Conservation (phyloP, 768 basidiomycete species). For the Boletus reticuloceps region DNA sequence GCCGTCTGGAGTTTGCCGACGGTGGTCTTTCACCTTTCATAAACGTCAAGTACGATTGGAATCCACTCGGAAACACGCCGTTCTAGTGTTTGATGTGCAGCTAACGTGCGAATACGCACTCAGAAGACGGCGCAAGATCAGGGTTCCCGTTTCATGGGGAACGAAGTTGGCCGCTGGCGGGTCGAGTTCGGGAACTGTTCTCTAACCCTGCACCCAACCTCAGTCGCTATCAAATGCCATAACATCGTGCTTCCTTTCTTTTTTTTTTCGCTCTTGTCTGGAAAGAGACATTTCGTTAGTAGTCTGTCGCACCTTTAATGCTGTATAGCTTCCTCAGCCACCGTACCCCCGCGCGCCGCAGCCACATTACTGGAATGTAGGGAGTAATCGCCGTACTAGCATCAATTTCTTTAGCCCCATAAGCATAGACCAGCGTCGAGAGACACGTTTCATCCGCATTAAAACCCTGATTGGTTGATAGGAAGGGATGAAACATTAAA, state of each 20-base stretch:
- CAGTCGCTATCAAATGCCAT: not conserved
- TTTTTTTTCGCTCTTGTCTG: not conserved
- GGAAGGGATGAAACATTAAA: conserved; percentile 8
- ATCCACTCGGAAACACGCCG: conserved; percentile 6
- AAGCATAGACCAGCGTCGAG: conserved; percentile 8
- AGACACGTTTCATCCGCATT: conserved; percentile 27
- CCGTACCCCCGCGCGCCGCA: conserved; percentile 16
- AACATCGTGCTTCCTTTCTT: not conserved
- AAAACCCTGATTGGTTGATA: conserved; percentile 17
- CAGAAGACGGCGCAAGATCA: not conserved
- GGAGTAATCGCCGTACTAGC: conserved; percentile 6
- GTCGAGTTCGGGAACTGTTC: not conserved
- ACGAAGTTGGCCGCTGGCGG: not conserved
- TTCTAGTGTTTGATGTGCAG: conserved; percentile 3
- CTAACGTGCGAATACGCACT: conserved; percentile 11
- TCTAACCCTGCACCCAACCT: not conserved
- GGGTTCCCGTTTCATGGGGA: conserved; percentile 8
- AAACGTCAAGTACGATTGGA: conserved; percentile 5
- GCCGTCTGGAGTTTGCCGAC: conserved; percentile 16
- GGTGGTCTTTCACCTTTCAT: conserved; percentile 4
- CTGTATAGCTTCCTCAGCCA: not conserved
- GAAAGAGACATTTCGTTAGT: not conserved
- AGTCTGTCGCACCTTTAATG: not conserved
- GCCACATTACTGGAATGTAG: not conserved
- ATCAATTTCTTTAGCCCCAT: conserved; percentile 3